phyloP scores from a whole-genome alignment of 2,329 filamentous ascomycete genomes.

The Aspergillus brunneoviolaceus region DNA sequence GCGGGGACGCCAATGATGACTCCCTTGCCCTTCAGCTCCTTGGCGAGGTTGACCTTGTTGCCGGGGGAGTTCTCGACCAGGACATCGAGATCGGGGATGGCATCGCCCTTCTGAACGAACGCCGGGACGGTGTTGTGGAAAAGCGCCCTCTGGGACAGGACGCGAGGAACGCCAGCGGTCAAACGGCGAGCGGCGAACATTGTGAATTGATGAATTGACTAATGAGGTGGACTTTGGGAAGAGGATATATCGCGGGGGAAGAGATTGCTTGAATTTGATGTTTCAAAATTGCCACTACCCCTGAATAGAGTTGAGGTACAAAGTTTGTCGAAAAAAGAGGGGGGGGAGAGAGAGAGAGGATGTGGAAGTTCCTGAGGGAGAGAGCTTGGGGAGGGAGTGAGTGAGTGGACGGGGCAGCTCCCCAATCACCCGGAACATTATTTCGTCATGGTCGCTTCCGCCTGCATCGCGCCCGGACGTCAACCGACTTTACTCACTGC shows the following conservation, averaged over 20 bases:
- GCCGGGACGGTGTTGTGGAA: conserved; percentile 43
- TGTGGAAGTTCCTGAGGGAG: neutral
- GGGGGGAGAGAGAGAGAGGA: neutral
- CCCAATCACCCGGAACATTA: conserved; percentile 7
- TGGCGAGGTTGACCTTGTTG: conserved; percentile 83
- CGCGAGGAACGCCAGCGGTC: conserved; percentile 32
- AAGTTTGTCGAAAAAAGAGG: neutral
- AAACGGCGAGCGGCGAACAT: conserved; percentile 44
- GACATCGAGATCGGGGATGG: conserved; percentile 72
- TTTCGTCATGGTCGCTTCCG: conserved; percentile 12
- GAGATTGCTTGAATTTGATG: neutral
- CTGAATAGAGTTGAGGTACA: neutral
- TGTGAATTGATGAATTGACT: conserved; percentile 7
- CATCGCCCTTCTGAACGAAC: conserved; percentile 73
- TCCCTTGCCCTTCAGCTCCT: conserved; percentile 73
- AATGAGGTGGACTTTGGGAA: neutral
- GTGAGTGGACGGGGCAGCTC: conserved; percentile 2
- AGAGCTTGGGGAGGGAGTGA: neutral
- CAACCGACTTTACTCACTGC: neutral
- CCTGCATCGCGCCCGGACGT: conserved; percentile 9
- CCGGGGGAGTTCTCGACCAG: conserved; percentile 84
- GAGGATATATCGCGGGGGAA: neutral
- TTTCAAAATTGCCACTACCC: neutral
- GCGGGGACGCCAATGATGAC: conserved; percentile 84
- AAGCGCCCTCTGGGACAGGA: conserved; percentile 31